Evolutionary conservation across 2,329 filamentous ascomycete species (phyloP).

Genomic region (Aspergillus fructus): DNA sequence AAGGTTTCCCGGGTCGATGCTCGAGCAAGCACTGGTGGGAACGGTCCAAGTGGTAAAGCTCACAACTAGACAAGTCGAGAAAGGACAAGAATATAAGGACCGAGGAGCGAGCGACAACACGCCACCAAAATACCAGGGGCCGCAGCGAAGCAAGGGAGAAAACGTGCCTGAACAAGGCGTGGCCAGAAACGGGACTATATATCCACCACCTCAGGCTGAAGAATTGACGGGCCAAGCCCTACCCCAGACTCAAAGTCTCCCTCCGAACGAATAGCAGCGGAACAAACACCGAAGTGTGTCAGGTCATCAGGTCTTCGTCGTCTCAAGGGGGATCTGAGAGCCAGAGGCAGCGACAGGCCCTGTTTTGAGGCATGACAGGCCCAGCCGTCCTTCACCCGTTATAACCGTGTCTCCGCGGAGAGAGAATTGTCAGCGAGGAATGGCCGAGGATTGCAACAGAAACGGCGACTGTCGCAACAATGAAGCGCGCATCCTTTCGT

Average conservation of each 20-base stretch:
- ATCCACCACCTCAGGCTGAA: not conserved
- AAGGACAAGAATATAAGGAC: not conserved
- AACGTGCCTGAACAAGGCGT: not conserved
- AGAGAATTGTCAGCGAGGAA: not conserved
- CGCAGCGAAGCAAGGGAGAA: not conserved
- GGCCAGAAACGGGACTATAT: not conserved
- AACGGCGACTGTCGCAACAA: not conserved
- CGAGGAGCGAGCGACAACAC: not conserved
- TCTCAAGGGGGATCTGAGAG: not conserved
- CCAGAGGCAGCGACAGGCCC: not conserved
- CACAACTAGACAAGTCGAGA: not conserved
- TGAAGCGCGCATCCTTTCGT: not conserved
- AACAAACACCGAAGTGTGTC: too few relatives aligned
- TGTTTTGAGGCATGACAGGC: not conserved
- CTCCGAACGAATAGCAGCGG: too few relatives aligned
- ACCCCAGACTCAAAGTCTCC: not conserved
- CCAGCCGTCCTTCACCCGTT: not conserved
- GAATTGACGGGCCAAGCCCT: not conserved
- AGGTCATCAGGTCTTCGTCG: too few relatives aligned
- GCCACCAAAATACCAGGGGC: not conserved
- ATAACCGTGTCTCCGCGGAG: constrained; percentile 15
- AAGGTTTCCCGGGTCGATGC: not conserved
- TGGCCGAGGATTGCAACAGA: too few relatives aligned
- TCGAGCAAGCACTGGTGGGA: too few relatives aligned
- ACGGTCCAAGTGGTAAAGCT: not conserved